phyloP scores from a whole-genome alignment of 2,329 filamentous ascomycete genomes.

The Mollisiaceae sp. region DNA sequence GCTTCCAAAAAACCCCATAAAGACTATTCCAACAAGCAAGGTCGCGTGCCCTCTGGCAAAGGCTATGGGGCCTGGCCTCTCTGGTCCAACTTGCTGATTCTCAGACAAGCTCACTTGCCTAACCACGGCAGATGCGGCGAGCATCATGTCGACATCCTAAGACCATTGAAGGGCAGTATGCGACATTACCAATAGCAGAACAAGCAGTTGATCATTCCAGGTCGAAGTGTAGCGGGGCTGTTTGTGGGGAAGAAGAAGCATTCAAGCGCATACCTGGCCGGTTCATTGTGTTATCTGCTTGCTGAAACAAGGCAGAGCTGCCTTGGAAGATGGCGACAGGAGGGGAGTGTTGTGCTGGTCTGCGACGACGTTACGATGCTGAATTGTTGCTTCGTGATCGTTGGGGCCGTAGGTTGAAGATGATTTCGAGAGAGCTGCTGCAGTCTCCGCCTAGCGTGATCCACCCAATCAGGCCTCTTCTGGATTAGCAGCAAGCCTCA shows the following conservation, averaged over 20 bases:
- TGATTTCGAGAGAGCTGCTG: constrained; percentile 3
- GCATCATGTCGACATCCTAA: not conserved
- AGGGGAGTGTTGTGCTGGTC: not conserved
- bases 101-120: not conserved
- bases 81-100: not conserved
- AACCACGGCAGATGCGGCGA: not conserved
- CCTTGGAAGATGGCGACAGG: constrained; percentile 10
- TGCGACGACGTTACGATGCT: not conserved
- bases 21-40: constrained; percentile 7
- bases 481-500: constrained; percentile 4
- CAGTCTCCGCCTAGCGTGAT: not conserved
- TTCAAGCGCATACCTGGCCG: constrained; percentile 42
- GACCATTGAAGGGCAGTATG: not conserved
- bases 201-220: constrained; percentile 2
- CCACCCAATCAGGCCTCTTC: not conserved
- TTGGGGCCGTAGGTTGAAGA: not conserved
- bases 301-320: not conserved
- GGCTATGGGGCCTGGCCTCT: constrained; percentile 6
- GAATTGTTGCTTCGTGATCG: constrained; percentile 4
- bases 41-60: constrained; percentile 7
- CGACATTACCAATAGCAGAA: not conserved
- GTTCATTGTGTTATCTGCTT: constrained; percentile 37
- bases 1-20: not conserved
- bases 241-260: constrained; percentile 33
- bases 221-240: constrained; percentile 34